Evolutionary conservation across 2,329 filamentous ascomycete species (phyloP).

Genomic region (Sordariomycetes sp.): DNA sequence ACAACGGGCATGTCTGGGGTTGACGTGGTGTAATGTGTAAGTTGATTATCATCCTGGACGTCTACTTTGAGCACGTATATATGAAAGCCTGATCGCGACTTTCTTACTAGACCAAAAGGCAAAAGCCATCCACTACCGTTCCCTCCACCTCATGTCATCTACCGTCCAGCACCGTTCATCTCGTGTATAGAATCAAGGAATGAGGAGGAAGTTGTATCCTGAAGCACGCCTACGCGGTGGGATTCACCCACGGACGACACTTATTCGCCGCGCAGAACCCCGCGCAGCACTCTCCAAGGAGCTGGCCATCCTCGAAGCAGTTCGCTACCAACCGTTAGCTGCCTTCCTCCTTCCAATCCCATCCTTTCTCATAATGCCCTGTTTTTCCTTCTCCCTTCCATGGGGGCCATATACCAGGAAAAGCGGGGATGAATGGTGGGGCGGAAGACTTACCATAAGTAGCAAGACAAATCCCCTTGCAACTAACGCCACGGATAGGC

Average conservation of each 20-base stretch:
- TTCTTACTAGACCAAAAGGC: too few species aligned
- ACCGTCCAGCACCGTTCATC: not conserved
- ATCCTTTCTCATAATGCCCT: too few species aligned
- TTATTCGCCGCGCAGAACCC: conserved; percentile 26
- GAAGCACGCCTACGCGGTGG: not conserved
- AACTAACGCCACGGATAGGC: conserved; percentile 26
- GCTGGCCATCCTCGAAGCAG: conserved; percentile 22
- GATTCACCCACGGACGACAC: conserved; percentile 20
- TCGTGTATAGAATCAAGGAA: not conserved
- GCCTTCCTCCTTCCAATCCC: too few species aligned
- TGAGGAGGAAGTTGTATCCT: not conserved
- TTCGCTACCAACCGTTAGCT: conserved; percentile 5
- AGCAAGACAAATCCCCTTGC: conserved; percentile 25
- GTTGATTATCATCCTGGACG: not conserved
- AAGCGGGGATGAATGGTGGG: not conserved
- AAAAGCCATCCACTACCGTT: too few species aligned
- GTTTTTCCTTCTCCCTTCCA: too few species aligned
- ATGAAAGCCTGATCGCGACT: too few species aligned
- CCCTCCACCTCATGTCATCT: too few species aligned
- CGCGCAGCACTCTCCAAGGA: conserved; percentile 25
- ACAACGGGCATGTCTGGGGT: not conserved
- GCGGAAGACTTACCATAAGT: conserved; percentile 17
- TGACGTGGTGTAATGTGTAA: not conserved
- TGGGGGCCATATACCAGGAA: too few species aligned
- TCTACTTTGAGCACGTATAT: not conserved